A percentile compares a stretch with the other conserved stretches of the same genome.
These are phyloP conservation scores for Phytophthora hybrid DNA, from an alignment of 352 stramenopile genomes.

Conservation along the genomic window DNA sequence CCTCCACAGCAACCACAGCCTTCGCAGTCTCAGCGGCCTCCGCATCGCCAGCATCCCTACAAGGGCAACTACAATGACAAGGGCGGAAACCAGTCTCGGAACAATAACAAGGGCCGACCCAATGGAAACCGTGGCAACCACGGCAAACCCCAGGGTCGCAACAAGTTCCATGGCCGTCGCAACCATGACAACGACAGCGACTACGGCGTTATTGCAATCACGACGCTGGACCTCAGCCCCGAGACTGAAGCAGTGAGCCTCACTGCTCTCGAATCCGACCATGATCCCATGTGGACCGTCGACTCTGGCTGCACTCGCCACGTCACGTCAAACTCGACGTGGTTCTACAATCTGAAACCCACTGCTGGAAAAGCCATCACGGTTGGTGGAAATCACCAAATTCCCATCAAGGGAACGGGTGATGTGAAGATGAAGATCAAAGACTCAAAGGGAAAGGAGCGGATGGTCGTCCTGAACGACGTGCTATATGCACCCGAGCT, in stretches of 20 bases:
- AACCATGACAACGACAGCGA: background rate
- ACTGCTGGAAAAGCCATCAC: constrained; percentile 20
- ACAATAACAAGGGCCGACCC: background rate
- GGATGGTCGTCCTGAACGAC: constrained; percentile 8
- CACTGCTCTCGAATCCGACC: background rate
- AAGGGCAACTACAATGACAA: constrained; percentile 5
- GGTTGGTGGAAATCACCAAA: constrained; percentile 27
- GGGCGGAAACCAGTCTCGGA: constrained; percentile 2
- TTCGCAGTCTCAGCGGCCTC: background rate
- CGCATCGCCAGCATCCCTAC: constrained; percentile 9
- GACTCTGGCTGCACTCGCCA: constrained; percentile 27
- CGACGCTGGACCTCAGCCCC: constrained; percentile 6
- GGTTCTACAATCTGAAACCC: constrained; percentile 10
- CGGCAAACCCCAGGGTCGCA: background rate
- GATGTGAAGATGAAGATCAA: constrained; percentile 16
- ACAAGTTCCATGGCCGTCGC: constrained; percentile 13
- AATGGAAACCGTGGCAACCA: background rate
- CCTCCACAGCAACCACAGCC: background rate
- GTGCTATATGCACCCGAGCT: constrained; percentile 18
- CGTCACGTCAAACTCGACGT: constrained; percentile 5
- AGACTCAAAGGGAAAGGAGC: constrained; percentile 12
- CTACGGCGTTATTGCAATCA: constrained; percentile 29
- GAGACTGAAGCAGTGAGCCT: background rate
- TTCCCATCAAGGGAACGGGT: constrained; percentile 9
- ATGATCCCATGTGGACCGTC: constrained; percentile 5